Evolutionary conservation across 202 grass and related monocot species (phyloP), one percentile per base, ranked within the genome.

Genomic region (Carex sylvatica): DNA sequence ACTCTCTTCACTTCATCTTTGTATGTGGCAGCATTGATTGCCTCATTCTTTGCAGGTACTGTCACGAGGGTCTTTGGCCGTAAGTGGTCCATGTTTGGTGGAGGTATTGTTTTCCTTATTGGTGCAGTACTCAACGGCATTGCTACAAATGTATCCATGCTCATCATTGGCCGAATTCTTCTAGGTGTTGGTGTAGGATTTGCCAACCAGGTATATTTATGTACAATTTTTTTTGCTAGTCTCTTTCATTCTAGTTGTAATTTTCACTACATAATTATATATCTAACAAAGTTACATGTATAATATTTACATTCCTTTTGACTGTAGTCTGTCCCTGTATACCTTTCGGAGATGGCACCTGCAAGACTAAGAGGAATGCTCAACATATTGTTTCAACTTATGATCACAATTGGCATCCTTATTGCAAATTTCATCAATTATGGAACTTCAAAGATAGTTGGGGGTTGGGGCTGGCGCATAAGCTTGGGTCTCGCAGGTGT

Each of bases 31-130:
- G 92, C 88, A 46, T 88, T 92, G 28, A 70, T 79, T 2, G 91
- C 93, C 16, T 95, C 93, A 4, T 92, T 95, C 82, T 31, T 64
- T 6, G 93, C 93, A 5, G 83, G 86, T 14, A 88, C 64, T 1
- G 84, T 95, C 15, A 95, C 93, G 3, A 91, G 90, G 8, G 85
- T 88, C 40, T 88, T 70, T 59, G 93, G 92, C 0, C 86, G 93
- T 16, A 92, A 92, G 51, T 95, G 93, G 93, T 92, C 93, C 82
- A 95, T 95, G 93, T 92, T 95, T 80, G 74, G 82, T 80, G 93
- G 93, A 54, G 93, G 93, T 1, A 0, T 95, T 36, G 88, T 87
- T 9, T 92, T 95, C 83, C 79, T 95, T 9, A 82, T 20, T 0
- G 92, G 92, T 9, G 83, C 92, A 0, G 79, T 69, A 1, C 68